Conservation (phyloP, 2,329 filamentous ascomycete genomes). For the Pseudogymnoascus sp. region DNA sequence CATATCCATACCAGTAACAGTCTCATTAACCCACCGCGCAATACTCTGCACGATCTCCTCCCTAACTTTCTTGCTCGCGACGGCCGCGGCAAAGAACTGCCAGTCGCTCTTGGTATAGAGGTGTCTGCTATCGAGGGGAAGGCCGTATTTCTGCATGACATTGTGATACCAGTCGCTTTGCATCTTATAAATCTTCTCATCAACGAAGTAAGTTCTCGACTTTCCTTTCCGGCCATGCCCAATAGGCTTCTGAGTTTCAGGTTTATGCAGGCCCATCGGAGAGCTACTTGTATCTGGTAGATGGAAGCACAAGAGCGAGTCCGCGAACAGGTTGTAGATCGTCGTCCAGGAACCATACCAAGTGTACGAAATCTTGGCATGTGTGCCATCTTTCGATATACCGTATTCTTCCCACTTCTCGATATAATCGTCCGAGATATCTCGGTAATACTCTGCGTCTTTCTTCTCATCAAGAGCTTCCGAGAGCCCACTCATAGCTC, state of each 20-base stretch:
- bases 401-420: slow-evolving; percentile 59
- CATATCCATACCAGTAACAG: slow-evolving; percentile 48
- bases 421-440: slow-evolving; percentile 56
- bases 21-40: slow-evolving; percentile 79
- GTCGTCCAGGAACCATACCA: slow-evolving; percentile 72
- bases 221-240: slow-evolving; percentile 18
- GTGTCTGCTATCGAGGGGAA: slow-evolving; percentile 76
- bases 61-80: slow-evolving; percentile 61
- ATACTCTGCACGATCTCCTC: slow-evolving; percentile 67
- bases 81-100: slow-evolving; percentile 82
- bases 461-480: slow-evolving; percentile 46
- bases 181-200: slow-evolving; percentile 66
- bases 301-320: slow-evolving; percentile 74
- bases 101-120: slow-evolving; percentile 85
- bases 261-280: slow-evolving; percentile 8
- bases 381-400: slow-evolving; percentile 57
- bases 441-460: slow-evolving; percentile 53
- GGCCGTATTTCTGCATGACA: slow-evolving; percentile 73
- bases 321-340: slow-evolving; percentile 64
- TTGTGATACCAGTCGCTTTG: slow-evolving; percentile 76
- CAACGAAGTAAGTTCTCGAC: slow-evolving; percentile 53
- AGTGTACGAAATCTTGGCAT: slow-evolving; percentile 65
- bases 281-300: slow-evolving; percentile 20
- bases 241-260: slow-evolving; percentile 21
- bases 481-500: slow-evolving; percentile 65